Evolutionary conservation across 495 filamentous ascomycete species (phyloP).

Genomic region (Penicillium longicatenatum): DNA sequence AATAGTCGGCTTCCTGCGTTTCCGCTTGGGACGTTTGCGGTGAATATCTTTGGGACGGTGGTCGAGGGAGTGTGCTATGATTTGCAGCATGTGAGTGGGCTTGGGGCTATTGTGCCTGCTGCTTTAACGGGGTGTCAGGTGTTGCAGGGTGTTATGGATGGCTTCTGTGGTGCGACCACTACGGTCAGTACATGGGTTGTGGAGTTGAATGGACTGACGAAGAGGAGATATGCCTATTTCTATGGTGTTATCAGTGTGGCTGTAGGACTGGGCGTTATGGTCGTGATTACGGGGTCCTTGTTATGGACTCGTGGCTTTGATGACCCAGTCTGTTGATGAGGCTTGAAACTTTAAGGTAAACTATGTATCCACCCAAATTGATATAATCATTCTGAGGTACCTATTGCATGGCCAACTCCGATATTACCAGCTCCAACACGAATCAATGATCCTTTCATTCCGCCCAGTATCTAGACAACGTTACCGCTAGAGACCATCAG

Average conservation of each 20-base stretch:
- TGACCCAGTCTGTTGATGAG: constrained; percentile 47
- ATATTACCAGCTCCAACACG: background rate
- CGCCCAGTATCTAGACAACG: background rate
- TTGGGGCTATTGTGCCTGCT: constrained; percentile 24
- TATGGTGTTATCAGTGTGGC: constrained; percentile 72
- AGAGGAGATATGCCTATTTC: constrained; percentile 66
- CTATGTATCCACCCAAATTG: background rate
- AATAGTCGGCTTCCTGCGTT: constrained; percentile 71
- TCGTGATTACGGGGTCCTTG: constrained; percentile 79
- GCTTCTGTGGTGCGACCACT: constrained; percentile 87
- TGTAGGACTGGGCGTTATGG: constrained; percentile 63
- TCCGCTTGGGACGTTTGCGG: constrained; percentile 85
- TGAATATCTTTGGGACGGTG: constrained; percentile 77
- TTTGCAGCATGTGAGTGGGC: constrained; percentile 58
- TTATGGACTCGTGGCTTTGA: constrained; percentile 71
- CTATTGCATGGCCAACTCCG: background rate
- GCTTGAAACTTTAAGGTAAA: background rate
- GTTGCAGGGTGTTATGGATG: constrained; percentile 81
- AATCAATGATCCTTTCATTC: background rate
- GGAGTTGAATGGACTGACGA: constrained; percentile 69
- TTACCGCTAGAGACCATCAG: background rate
- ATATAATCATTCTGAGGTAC: background rate
- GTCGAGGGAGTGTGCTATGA: constrained; percentile 69
- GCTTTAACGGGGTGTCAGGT: constrained; percentile 70
- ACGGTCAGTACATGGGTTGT: constrained; percentile 92